Conservation (phyloP, 495 filamentous ascomycete genomes). For the Oleoguttula mirabilis region DNA sequence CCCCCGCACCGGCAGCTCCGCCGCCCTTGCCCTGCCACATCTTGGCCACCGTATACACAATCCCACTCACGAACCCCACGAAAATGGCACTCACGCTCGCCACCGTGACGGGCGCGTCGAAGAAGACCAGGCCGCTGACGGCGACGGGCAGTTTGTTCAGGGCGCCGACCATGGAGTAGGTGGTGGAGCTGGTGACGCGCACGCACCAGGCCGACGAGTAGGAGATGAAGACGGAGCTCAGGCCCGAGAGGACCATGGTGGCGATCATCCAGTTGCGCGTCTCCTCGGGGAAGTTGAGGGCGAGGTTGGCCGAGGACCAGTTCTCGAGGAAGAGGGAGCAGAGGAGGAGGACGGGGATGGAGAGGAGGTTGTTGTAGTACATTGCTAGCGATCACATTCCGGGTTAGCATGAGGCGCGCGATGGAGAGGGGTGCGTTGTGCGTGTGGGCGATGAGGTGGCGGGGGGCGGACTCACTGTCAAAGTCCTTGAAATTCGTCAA, state of each 20-base stretch:
- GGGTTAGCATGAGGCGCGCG: too few relatives aligned
- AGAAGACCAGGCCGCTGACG: constrained; percentile 82
- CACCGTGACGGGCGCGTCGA: constrained; percentile 87
- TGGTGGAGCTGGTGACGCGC: constrained; percentile 88
- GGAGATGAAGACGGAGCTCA: constrained; percentile 93
- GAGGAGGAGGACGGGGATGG: constrained; percentile 80
- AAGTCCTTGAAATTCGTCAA: constrained; percentile 99
- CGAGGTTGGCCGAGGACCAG: constrained; percentile 79
- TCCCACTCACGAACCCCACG: constrained; percentile 79
- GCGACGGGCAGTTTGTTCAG: constrained; percentile 97
- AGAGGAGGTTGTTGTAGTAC: constrained; percentile 99
- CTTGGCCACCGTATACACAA: constrained; percentile 89
- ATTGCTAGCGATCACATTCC: constrained; percentile 49
- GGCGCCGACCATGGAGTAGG: constrained; percentile 95
- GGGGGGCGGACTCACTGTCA: constrained; percentile 60
- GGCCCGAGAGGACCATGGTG: constrained; percentile 88
- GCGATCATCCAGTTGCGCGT: constrained; percentile 57
- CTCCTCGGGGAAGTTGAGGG: constrained; percentile 73
- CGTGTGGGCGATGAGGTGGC: too few relatives aligned
- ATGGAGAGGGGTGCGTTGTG: too few relatives aligned
- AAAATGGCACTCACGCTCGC: constrained; percentile 79
- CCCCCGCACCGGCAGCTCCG: constrained; percentile 33
- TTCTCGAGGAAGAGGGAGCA: constrained; percentile 77
- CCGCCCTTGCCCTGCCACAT: constrained; percentile 55
- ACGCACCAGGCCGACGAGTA: constrained; percentile 99